Evolutionary conservation across 345 rosid genomes (phyloP).

Genomic region (Citrus sp.): DNA sequence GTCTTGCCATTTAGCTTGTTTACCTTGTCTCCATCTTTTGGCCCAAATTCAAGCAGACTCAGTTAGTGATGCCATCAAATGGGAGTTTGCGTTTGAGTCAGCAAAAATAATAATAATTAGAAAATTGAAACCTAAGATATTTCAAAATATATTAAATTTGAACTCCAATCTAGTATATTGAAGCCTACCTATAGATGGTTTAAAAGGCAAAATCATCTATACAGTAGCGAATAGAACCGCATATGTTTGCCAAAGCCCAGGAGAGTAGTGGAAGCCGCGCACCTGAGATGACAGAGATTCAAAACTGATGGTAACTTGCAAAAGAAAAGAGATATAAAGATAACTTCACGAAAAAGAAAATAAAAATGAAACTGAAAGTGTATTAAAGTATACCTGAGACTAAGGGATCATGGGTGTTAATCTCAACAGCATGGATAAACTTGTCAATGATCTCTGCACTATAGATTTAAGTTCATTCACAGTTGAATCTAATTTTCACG

Average conservation of each 20-base stretch:
- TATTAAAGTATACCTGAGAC: constrained; percentile 52
- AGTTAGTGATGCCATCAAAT: constrained; percentile 34
- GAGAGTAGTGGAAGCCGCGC: constrained; percentile 85
- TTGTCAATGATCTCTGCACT: constrained; percentile 75
- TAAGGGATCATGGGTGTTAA: constrained; percentile 62
- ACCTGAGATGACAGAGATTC: constrained; percentile 48
- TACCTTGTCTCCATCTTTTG: constrained; percentile 95
- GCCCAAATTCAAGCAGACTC: constrained; percentile 72
- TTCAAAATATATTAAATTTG: background rate
- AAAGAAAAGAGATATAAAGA: constrained; percentile 13
- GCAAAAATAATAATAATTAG: constrained; percentile 4
- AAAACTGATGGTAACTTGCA: constrained; percentile 13
- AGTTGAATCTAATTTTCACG: constrained; percentile 23
- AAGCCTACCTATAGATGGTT: constrained; percentile 34
- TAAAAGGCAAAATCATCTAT: constrained; percentile 39
- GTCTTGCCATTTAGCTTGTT: constrained; percentile 9
- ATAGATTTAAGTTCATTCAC: constrained; percentile 39
- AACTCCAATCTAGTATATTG: background rate
- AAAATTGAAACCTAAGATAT: constrained; percentile 11
- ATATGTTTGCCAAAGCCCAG: constrained; percentile 93
- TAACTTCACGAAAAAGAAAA: constrained; percentile 8
- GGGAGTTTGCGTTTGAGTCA: constrained; percentile 38
- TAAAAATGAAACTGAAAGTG: constrained; percentile 8
- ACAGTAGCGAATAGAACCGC: constrained; percentile 68
- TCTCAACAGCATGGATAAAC: constrained; percentile 73